Base-by-base conservation (phyloP, 257 asterid genomes). In the Salvia hispanica region DNA sequence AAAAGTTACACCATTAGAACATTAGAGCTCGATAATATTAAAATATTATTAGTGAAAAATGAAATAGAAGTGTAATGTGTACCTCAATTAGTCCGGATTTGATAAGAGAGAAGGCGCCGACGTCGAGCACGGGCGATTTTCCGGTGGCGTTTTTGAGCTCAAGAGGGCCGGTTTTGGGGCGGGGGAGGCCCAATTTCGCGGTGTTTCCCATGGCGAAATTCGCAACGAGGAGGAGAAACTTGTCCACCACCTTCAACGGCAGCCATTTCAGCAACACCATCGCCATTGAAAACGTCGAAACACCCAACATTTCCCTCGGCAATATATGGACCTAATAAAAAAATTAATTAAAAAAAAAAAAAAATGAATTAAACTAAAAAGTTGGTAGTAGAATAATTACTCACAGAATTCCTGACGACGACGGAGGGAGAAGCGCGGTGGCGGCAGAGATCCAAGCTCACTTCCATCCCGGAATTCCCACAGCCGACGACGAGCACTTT, bases 401-500 rank as follows among this genome's bases (percentile, higher is more conserved):
- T 87, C 61, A 92, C 98, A 0, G 96, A 72, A 68, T 86, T 90
- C 61, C 97, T 64, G 72, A 88, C 98, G 44, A 92, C 98, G 83
- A 92, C 82, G 77, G 78, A 80, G 31, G 97, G 93, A 21, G 0
- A 62, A 2, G 97, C 97, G 63, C 85, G 72, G 39, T 83, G 70
- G 31, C 86, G 72, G 10, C 93, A 88, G 37, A 92, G 88, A 75
- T 92, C 98, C 6, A 92, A 78, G 66, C 96, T 79, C 46, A 92
- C 97, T 78, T 92, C 98, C 98, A 92, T 92, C 2, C 98, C 98
- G 4, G 98, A 92, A 75, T 92, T 92, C 0, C 98, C 98, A 58
- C 97, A 92, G 0, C 98, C 98, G 8, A 92, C 75, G 0, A 92
- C 96, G 15, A 92, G 47, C 43, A 92, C 96, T 51, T 66, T 83